Base-by-base conservation (phyloP, 2,329 filamentous ascomycete species). In the Colletotrichum tropicicola region DNA sequence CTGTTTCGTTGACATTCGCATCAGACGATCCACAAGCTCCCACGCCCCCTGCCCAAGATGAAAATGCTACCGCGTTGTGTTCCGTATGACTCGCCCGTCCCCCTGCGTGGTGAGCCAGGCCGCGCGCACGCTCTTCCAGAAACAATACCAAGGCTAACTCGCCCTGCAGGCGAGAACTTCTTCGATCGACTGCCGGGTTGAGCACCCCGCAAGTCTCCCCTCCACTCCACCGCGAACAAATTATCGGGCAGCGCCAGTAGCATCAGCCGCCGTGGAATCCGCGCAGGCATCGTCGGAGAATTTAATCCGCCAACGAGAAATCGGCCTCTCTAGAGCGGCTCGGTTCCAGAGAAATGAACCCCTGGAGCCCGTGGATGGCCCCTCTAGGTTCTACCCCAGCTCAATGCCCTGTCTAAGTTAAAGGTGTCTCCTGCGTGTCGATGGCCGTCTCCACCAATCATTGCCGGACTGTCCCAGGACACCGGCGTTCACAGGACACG, bases 251-350 rank as follows among this genome's bases (percentile, higher is more conserved):
- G 21, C 43, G n/a, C 21, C 28, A 44, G 37, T 17, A 32, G 13
- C 13, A n/a, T n/a, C n/a, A n/a, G n/a, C n/a, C n/a, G n/a, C 30
- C 32, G 32, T 35, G 32, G 32, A 3, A 17, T 35, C 41, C 17
- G 37, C 35, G 9, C n/a, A 30, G 30, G 28, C 19, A 25, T 23
- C 28, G 6, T 35, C 17, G 53, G 54, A 17, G 21, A 25, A 65
- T 51, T 65, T 39, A 45, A 65, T 61, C 57, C 57, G 61, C 61
- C 61, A 55, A 65, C 41, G 49, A 47, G 61, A 41, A 19, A 28
- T 28, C 39, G 39, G 41, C 41, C 27, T 30, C 32, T 54, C 35
- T 27, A 23, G 37, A 55, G 25, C 27, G 28, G 43, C 43, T n/a
- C 21, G 27, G 28, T 55, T 39, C 19, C 43, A 30, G 35, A 48